Evolutionary conservation across 331 rosid species (phyloP).

Genomic region (Telfairia occidentalis): DNA sequence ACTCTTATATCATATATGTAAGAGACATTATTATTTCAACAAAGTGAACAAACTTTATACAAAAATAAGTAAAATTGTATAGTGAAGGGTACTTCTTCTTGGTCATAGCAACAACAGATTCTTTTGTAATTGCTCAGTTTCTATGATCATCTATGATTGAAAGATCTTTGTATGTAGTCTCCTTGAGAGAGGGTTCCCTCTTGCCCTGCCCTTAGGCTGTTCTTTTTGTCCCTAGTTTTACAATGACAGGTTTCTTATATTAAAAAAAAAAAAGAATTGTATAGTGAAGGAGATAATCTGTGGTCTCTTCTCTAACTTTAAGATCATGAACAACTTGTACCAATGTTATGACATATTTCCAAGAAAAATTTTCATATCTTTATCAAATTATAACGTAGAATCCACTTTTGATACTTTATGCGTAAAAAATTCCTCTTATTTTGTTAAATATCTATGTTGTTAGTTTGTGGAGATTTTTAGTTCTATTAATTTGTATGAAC

Average conservation of each 20-base stretch:
- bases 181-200: no score
- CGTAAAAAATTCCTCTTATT: not conserved
- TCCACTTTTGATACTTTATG: not conserved
- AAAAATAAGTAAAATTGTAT: not conserved
- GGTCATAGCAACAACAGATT: no score
- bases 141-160: no score
- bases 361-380: not conserved
- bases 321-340: not conserved
- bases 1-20: not conserved
- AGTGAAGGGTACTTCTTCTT: no score
- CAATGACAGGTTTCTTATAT: no score
- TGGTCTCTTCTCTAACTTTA: not conserved
- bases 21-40: not conserved
- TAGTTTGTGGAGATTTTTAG: not conserved
- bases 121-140: no score
- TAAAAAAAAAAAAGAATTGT: not conserved
- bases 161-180: no score
- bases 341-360: not conserved
- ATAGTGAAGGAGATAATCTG: not conserved
- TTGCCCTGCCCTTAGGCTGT: no score
- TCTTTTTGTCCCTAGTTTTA: no score
- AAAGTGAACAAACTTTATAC: not conserved
- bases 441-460: not conserved
- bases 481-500: not conserved
- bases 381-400: not conserved